Conservation (phyloP, 192 early-diverging fungal species). For the Jimgerdemannia flammicorona region DNA sequence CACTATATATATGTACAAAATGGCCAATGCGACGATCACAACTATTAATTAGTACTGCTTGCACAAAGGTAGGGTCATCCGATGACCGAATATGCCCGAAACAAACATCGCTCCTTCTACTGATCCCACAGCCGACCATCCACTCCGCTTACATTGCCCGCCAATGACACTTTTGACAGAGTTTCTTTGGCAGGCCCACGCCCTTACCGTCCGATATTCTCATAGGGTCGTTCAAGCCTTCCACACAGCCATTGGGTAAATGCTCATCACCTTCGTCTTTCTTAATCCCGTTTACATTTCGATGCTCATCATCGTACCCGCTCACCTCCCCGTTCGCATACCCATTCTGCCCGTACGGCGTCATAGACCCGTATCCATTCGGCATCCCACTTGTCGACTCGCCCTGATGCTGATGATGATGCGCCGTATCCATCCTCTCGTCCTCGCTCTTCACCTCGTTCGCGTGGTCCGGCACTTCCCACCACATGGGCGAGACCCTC, state of each 20-base stretch:
- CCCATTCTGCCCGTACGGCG: neutral
- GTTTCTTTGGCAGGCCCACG: neutral
- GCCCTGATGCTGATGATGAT: conserved; percentile 4
- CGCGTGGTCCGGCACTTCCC: conserved; percentile 14
- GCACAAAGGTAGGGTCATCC: too few relatives aligned
- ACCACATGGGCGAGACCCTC: conserved; percentile 41
- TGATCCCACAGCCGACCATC: too few relatives aligned
- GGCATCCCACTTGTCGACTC: neutral
- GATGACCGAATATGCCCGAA: too few relatives aligned
- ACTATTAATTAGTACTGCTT: too few relatives aligned
- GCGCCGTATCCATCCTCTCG: neutral
- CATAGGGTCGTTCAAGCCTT: too few relatives aligned
- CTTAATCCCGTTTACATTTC: neutral
- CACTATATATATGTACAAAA: too few relatives aligned
- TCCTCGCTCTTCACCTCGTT: conserved; percentile 2
- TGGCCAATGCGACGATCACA: too few relatives aligned
- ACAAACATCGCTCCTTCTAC: too few relatives aligned
- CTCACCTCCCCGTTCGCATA: neutral
- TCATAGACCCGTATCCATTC: neutral
- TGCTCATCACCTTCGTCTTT: neutral
- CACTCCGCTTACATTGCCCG: too few relatives aligned
- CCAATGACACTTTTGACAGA: conserved; percentile 8
- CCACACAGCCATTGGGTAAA: neutral
- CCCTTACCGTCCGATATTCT: too few relatives aligned
- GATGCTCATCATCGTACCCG: neutral